These are phyloP conservation scores for Mucor racemosus DNA, from an alignment of 371 early-diverging fungal genomes.

Conservation along the genomic window DNA sequence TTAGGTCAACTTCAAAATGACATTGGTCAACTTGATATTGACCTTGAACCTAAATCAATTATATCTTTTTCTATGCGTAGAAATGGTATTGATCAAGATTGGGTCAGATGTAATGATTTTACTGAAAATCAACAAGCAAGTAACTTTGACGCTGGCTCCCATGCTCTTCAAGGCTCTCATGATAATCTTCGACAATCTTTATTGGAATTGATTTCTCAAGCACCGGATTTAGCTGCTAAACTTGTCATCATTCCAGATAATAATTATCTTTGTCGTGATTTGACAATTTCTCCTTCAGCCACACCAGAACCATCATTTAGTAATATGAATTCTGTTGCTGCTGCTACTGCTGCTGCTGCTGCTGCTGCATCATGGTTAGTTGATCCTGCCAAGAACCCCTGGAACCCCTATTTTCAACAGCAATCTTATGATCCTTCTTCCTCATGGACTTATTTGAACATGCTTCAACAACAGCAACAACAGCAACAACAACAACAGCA, in stretches of 20 bases:
- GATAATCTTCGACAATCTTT: slow-evolving; percentile 33
- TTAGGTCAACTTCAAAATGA: slow-evolving; percentile 25
- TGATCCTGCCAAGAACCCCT: slow-evolving; percentile 14
- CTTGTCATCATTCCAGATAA: slow-evolving; percentile 27
- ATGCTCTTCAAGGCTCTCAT: slow-evolving; percentile 29
- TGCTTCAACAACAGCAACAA: slow-evolving; percentile 15
- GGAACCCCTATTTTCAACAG: slow-evolving; percentile 1
- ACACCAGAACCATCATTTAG: slow-evolving; percentile 43
- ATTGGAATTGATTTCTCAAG: slow-evolving; percentile 31
- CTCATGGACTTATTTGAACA: slow-evolving; percentile 21
- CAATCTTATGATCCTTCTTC: slow-evolving; percentile 5
- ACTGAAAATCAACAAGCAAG: slow-evolving; percentile 47
- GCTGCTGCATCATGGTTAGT: slow-evolving; percentile 6
- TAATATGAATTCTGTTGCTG: not conserved
- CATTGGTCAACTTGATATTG: slow-evolving; percentile 27
- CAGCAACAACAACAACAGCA: slow-evolving; percentile 7
- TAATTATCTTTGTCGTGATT: slow-evolving; percentile 31
- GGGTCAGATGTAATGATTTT: slow-evolving; percentile 48
- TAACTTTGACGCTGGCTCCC: slow-evolving; percentile 9
- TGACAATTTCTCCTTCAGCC: slow-evolving; percentile 45
- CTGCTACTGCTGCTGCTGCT: slow-evolving; percentile 2
- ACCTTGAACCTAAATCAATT: slow-evolving; percentile 17
- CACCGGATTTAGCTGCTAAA: slow-evolving; percentile 38
- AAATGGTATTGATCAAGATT: slow-evolving; percentile 33
- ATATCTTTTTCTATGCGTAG: slow-evolving; percentile 39